These are phyloP conservation scores for Syzygium oleosum DNA, from an alignment of 345 rosid species.

Conservation along the genomic window DNA sequence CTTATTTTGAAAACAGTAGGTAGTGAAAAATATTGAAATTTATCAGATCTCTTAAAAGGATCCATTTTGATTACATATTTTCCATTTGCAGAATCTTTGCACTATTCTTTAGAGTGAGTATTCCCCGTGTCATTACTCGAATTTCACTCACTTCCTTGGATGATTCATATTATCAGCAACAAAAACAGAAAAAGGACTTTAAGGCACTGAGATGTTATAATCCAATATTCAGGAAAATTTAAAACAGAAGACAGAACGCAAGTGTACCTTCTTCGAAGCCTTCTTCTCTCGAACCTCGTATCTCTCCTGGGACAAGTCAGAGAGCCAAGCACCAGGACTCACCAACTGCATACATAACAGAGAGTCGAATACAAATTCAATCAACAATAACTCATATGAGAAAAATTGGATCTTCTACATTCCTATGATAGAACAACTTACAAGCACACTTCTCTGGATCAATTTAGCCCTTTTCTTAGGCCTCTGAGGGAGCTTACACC, in stretches of 20 bases:
- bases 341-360: conserved; percentile 46
- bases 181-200: background rate
- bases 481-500: conserved; percentile 87
- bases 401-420: background rate
- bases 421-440: conserved; percentile 17
- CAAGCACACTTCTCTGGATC: conserved; percentile 78
- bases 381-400: background rate
- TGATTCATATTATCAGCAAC: background rate
- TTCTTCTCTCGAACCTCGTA: conserved; percentile 94
- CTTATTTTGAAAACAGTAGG: background rate
- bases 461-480: conserved; percentile 87
- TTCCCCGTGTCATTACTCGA: background rate
- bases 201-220: background rate
- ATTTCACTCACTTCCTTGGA: background rate
- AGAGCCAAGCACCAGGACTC: conserved; percentile 90
- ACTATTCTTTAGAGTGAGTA: background rate
- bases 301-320: conserved; percentile 75
- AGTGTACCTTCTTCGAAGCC: conserved; percentile 73
- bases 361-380: background rate
- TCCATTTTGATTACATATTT: background rate
- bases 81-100: background rate
- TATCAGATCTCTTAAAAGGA: background rate
- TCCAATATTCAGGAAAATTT: background rate
- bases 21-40: background rate
- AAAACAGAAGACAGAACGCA: background rate